These are phyloP conservation scores for Ammopiptanthus mongolicus DNA, from an alignment of 306 rosid genomes.

Conservation along the genomic window DNA sequence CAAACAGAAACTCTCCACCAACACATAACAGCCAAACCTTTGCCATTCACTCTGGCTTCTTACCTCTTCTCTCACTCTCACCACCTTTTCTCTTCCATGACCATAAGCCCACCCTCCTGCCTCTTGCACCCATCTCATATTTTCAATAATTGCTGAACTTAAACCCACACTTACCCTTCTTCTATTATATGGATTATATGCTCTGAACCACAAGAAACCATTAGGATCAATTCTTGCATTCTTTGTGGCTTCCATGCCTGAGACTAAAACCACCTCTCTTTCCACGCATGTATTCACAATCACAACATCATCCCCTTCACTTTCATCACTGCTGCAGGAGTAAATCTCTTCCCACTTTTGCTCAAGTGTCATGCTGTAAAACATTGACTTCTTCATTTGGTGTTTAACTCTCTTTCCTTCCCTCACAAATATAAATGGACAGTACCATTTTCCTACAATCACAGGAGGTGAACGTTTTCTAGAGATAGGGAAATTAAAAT, in stretches of 20 bases:
- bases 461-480: constrained; percentile 44
- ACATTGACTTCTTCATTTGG: constrained; percentile 63
- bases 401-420: constrained; percentile 34
- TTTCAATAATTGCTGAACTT: constrained; percentile 53
- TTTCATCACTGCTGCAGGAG: constrained; percentile 39
- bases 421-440: constrained; percentile 67
- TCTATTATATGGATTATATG: constrained; percentile 27
- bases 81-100: constrained; percentile 43
- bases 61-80: constrained; percentile 45
- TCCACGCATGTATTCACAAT: constrained; percentile 44
- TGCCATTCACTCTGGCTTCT: constrained; percentile 38
- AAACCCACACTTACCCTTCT: constrained; percentile 50
- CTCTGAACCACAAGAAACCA: constrained; percentile 61
- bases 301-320: constrained; percentile 30
- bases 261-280: constrained; percentile 53
- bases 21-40: constrained; percentile 54
- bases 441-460: constrained; percentile 72
- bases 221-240: constrained; percentile 28
- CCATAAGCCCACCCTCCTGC: constrained; percentile 68
- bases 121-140: constrained; percentile 71
- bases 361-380: constrained; percentile 61
- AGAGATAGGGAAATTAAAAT: constrained; percentile 51
- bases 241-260: constrained; percentile 48
- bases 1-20: constrained; percentile 60
- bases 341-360: constrained; percentile 83